Evolutionary conservation across 768 basidiomycete species (phyloP), one percentile per base, ranked within the genome.

Genomic region (Lactarius deliciosus): DNA sequence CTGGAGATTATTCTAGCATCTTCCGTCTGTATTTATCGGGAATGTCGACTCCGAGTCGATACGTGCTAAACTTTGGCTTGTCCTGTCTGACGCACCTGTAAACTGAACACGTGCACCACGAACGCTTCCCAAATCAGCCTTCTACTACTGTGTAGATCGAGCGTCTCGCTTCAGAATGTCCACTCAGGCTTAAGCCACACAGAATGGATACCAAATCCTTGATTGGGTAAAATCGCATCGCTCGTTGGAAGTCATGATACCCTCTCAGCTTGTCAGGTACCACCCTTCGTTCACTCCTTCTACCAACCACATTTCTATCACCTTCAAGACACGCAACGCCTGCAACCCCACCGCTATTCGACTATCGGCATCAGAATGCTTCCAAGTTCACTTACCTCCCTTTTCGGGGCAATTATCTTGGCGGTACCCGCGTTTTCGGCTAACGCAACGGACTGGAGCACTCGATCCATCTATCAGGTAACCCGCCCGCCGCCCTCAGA

Each of bases 401-500:
- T 64, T 56, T 60, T 64, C 8, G 22, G 25, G n/a, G 22, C 41
- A 22, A 28, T 68, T 32, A 47, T 56, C 54, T 60, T 64, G 53
- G 54, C 66, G 28, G 11, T 40, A 11, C 69, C 75, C 20, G 74
- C 71, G 9, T 66, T 75, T 38, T 79, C 81, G 10, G 81, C 81
- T 2, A 78, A 79, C 59, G 79, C 80, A 8, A 77, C 80, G n/a
- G 74, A 80, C 22, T 84, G 83, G 86, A 81, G 81, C 61, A 77
- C 78, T 59, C 77, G 83, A 22, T 79, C 84, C 16, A 84, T 86
- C 69, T 86, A 86, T 73, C 85, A 86, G 78, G 82, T 76, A 64
- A 43, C 72, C 71, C 40, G 22, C 55, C 55, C 41, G 15, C 16
- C 50, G 34, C 36, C 16, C 40, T 45, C 20, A 16, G 11, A 11